A percentile compares a stretch with the other conserved stretches of the same genome.
These are phyloP conservation scores for Eucalyptus grandis DNA, from an alignment of 345 rosid genomes.

Conservation along the genomic window DNA sequence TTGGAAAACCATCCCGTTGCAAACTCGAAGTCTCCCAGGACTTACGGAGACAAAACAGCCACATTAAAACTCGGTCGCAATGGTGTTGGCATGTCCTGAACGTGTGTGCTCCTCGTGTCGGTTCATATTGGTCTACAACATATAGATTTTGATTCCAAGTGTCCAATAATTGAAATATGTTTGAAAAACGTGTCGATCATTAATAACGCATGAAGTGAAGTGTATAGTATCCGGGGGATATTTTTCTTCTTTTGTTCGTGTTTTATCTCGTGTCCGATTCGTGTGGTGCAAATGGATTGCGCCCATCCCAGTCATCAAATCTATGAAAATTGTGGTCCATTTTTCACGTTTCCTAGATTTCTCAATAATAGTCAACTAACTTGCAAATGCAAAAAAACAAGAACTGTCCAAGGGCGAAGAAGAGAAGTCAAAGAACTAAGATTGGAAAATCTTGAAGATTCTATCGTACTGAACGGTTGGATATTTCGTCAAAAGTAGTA, in stretches of 20 bases:
- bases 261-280: background rate
- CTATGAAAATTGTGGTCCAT: background rate
- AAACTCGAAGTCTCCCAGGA: background rate
- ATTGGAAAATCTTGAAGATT: background rate
- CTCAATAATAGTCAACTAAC: background rate
- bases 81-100: background rate
- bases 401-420: background rate
- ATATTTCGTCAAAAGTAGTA: too few relatives aligned
- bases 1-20: background rate
- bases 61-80: background rate
- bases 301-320: background rate
- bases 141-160: background rate
- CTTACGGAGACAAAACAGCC: background rate
- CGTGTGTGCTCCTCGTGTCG: too few relatives aligned
- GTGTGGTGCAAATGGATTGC: background rate
- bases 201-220: background rate
- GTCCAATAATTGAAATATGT: background rate
- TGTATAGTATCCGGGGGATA: background rate
- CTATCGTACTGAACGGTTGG: background rate
- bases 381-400: background rate
- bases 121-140: background rate
- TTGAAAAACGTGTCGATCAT: background rate
- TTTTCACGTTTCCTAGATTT: background rate
- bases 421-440: background rate
- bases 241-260: background rate